These are phyloP conservation scores for Citrus medica DNA, from an alignment of 345 rosid genomes.

Conservation along the genomic window DNA sequence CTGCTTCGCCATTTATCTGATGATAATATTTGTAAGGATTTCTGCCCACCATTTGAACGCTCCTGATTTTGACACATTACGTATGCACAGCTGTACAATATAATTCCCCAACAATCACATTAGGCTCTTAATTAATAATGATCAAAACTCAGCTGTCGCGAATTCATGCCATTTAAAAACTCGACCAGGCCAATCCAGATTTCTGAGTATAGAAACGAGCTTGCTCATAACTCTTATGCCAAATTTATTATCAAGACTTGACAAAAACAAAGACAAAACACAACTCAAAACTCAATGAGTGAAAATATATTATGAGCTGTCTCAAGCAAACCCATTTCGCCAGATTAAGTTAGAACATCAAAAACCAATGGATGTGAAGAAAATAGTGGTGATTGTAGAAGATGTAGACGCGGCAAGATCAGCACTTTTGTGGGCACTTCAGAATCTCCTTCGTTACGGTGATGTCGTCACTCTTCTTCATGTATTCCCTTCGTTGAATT, in stretches of 20 bases:
- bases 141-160: too few relatives aligned
- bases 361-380: slow-evolving; percentile 34
- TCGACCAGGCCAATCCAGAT: not conserved
- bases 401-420: slow-evolving; percentile 49
- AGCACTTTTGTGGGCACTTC: slow-evolving; percentile 60
- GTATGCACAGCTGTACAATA: not conserved
- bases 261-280: not conserved
- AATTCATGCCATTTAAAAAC: not conserved
- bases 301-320: not conserved
- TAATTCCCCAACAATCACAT: not conserved
- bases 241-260: not conserved
- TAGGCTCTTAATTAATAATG: not conserved
- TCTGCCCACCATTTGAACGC: not conserved
- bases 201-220: not conserved
- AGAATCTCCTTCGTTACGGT: slow-evolving; percentile 46
- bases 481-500: slow-evolving; percentile 33
- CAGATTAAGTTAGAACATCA: not conserved
- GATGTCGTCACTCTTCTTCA: slow-evolving; percentile 57
- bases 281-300: not conserved
- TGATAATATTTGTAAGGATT: not conserved
- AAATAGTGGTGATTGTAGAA: slow-evolving; percentile 55
- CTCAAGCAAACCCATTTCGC: not conserved
- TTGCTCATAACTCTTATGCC: not conserved
- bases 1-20: slow-evolving; percentile 25
- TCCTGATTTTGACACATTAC: not conserved